phyloP scores from a whole-genome alignment of 1,284 basidiomycete species.

The Gymnopus androsaceus region DNA sequence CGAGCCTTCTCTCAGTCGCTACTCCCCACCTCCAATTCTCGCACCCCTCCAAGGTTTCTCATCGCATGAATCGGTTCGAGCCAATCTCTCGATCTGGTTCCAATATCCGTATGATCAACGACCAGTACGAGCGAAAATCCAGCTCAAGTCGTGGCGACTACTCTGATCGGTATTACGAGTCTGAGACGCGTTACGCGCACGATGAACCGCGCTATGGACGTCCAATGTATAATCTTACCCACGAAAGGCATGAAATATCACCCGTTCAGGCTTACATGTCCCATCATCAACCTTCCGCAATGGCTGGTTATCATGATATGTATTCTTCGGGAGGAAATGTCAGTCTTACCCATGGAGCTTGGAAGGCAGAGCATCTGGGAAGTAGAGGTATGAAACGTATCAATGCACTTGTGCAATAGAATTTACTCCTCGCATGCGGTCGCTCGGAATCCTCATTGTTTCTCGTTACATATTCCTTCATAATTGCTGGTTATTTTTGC shows the following conservation, averaged over 20 bases:
- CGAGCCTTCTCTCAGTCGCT: conserved; percentile 29
- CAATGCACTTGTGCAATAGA: conserved; percentile 32
- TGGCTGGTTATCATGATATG: conserved; percentile 39
- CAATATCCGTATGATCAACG: conserved; percentile 6
- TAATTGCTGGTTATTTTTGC: no score
- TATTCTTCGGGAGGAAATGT: conserved; percentile 21
- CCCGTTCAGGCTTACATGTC: conserved; percentile 34
- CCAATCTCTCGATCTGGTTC: neutral
- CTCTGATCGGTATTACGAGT: no score
- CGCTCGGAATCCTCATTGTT: no score
- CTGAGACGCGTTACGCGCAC: conserved; percentile 7
- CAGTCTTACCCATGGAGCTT: conserved; percentile 34
- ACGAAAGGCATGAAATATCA: neutral
- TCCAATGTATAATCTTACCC: neutral
- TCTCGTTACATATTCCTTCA: no score
- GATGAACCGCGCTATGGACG: conserved; percentile 6
- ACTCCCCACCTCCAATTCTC: conserved; percentile 54
- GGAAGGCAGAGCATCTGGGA: conserved; percentile 40
- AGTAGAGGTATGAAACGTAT: conserved; percentile 34
- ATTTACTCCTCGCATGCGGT: neutral
- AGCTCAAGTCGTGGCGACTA: conserved; percentile 20
- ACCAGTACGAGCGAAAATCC: conserved; percentile 22
- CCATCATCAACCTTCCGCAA: conserved; percentile 40
- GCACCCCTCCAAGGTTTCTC: conserved; percentile 54
- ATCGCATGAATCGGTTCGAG: conserved; percentile 19